A percentile compares a stretch with the other conserved stretches of the same genome.
Evolutionary conservation across 441 rosid species (phyloP).

Genomic region (Theobroma grandiflorum): DNA sequence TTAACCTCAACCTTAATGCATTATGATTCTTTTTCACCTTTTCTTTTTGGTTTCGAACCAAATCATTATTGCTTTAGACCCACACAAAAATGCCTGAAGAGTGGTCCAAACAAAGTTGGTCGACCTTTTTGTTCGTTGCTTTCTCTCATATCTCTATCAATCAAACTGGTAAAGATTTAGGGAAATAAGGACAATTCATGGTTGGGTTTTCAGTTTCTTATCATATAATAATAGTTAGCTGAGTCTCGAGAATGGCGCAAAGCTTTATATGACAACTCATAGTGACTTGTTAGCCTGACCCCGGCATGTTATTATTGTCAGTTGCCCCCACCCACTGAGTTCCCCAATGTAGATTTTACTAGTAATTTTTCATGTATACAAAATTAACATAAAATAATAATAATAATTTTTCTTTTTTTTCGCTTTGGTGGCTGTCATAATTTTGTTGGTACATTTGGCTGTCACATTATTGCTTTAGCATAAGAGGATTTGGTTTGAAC

Average conservation of each 20-base stretch:
- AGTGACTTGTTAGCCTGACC: background rate
- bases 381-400: background rate
- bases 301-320: background rate
- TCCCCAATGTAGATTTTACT: background rate
- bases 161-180: background rate
- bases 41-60: too few species aligned
- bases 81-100: too few species aligned
- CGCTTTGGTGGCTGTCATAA: background rate
- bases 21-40: too few species aligned
- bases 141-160: background rate
- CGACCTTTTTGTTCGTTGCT: background rate
- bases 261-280: slow-evolving; percentile 22
- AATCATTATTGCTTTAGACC: too few species aligned
- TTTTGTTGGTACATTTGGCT: background rate
- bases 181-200: slow-evolving; percentile 21
- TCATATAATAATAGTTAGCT: background rate
- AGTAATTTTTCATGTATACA: background rate
- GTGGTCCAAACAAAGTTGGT: background rate
- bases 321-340: background rate
- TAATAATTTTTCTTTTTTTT: background rate
- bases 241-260: background rate
- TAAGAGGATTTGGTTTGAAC: too few species aligned
- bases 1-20: too few species aligned
- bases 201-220: background rate
- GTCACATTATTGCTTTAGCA: background rate